These are phyloP conservation scores for Hericium alpestre DNA, from an alignment of 768 basidiomycete species.

Conservation along the genomic window DNA sequence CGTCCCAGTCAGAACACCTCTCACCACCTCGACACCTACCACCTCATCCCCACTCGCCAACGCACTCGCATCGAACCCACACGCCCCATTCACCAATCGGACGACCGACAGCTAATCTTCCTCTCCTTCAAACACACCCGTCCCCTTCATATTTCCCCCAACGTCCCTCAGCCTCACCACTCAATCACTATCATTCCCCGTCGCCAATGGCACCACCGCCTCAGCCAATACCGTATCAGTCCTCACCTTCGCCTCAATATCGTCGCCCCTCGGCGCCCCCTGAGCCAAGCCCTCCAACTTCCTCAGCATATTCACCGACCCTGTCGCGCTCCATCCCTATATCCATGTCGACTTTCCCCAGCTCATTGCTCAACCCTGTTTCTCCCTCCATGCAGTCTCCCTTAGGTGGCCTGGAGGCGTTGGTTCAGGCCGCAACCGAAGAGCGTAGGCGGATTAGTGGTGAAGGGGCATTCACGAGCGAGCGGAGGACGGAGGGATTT, in stretches of 20 bases:
- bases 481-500: not conserved
- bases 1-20: too few species aligned
- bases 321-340: not conserved
- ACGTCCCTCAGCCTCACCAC: not conserved
- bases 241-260: slow-evolving; percentile 1
- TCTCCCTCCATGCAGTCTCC: slow-evolving; percentile 16
- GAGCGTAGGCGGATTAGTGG: slow-evolving; percentile 45
- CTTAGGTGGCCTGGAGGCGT: slow-evolving; percentile 43
- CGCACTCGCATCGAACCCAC: too few species aligned
- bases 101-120: too few species aligned
- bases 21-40: too few species aligned
- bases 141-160: not conserved
- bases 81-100: too few species aligned
- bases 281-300: slow-evolving; percentile 5
- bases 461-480: slow-evolving; percentile 8
- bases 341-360: slow-evolving; percentile 9
- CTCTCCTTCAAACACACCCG: too few species aligned
- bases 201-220: slow-evolving; percentile 7
- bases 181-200: not conserved
- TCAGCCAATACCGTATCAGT: slow-evolving; percentile 6
- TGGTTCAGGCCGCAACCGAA: slow-evolving; percentile 62
- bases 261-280: slow-evolving; percentile 4
- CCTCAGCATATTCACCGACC: slow-evolving; percentile 5
- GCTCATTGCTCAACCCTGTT: slow-evolving; percentile 13
- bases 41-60: too few species aligned